Evolutionary conservation across 2,329 filamentous ascomycete genomes (phyloP), one percentile per base, ranked within the genome.

Genomic region (Claviceps paspali): DNA sequence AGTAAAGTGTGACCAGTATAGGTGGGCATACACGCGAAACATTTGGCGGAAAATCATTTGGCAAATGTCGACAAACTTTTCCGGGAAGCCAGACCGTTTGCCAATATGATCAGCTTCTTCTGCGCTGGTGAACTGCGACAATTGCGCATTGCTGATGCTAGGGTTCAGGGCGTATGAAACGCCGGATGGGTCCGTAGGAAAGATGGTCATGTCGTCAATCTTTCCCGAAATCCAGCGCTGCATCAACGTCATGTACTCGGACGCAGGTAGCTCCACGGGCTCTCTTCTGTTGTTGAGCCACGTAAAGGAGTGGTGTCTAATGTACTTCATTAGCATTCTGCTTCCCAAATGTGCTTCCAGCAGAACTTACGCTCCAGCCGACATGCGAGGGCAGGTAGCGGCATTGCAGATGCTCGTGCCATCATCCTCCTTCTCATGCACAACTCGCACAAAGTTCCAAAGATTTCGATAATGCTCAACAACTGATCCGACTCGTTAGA

Each of bases 191-290:
- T 91, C 85, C 29, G 85, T 94, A 5, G 88, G 88, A 62, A 96
- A 95, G 61, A 93, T 84, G 53, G 73, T 72, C 35, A 76, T 76
- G 56, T 96, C 87, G 50, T 91, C 84, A 45, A 94, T 85, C 64
- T 96, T 96, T 61, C 86, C 85, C 22, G 84, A 82, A 55, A 96
- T 93, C 87, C 88, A 96, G 52, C 88, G 84, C 62, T 95, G 87
- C 57, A 96, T 92, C 19, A 94, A 76, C 47, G 84, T 85, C 63
- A 95, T 91, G 63, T 96, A 96, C 58, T 92, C 86, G 43, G 79
- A 79, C 6, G 88, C 88, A 3, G 88, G 86, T 29, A 96, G 81
- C 60, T 93, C 88, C 45, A 93, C 86, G 9, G 88, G 86, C 53
- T 85, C 79, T 49, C 81, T 77, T 50, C 83, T 79, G 46, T 79